Evolutionary conservation across 2,329 filamentous ascomycete genomes (phyloP).

Genomic region (Aspergillus fumigatus): DNA sequence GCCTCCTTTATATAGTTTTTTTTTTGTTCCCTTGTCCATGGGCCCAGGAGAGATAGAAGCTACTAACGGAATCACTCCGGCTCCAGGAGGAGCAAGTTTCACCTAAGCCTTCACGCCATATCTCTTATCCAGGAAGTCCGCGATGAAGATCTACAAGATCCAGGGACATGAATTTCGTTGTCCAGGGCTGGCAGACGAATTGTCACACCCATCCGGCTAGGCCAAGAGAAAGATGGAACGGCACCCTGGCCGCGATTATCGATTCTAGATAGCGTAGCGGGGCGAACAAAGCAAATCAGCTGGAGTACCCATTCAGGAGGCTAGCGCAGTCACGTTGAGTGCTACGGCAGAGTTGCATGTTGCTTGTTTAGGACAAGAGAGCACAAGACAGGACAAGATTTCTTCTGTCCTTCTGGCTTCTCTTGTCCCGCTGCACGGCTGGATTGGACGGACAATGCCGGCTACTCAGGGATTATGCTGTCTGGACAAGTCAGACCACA

Average conservation of each 20-base stretch:
- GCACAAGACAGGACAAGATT: constrained; percentile 4
- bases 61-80: neutral
- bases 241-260: neutral
- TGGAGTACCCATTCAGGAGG: neutral
- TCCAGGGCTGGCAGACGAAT: neutral
- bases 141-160: constrained; percentile 5
- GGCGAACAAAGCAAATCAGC: neutral
- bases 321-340: neutral
- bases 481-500: neutral
- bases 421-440: neutral
- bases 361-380: constrained; percentile 13
- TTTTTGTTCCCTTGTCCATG: neutral
- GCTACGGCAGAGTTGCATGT: constrained; percentile 5
- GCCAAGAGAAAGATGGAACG: neutral
- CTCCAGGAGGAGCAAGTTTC: constrained; percentile 4
- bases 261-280: neutral
- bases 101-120: neutral
- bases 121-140: neutral
- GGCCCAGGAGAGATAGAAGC: neutral
- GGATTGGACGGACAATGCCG: constrained; percentile 5
- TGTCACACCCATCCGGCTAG: neutral
- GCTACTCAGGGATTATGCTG: neutral
- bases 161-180: neutral
- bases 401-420: neutral
- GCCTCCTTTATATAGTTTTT: constrained; percentile 23